phyloP scores from a whole-genome alignment of 345 rosid species.

The Rhodamnia rubescens region DNA sequence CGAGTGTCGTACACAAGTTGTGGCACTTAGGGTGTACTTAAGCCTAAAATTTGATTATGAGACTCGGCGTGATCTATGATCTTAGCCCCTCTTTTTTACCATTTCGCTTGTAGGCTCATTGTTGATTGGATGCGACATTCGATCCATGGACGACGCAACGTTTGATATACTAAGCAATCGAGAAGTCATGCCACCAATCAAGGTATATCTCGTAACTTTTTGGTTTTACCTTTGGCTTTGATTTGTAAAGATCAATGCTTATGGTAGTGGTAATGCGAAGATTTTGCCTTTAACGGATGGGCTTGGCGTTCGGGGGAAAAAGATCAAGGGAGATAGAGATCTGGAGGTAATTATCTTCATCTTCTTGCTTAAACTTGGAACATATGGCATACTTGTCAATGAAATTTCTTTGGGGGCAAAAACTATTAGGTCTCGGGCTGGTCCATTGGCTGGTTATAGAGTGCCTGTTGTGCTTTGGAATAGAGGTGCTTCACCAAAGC shows the following conservation, averaged over 20 bases:
- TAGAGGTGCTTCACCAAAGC: constrained; percentile 37
- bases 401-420: too few species aligned
- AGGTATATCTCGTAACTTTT: constrained; percentile 13
- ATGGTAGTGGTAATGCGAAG: background rate
- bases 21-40: too few species aligned
- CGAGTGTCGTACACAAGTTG: too few species aligned
- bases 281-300: constrained; percentile 14
- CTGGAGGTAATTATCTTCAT: constrained; percentile 22
- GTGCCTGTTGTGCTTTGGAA: constrained; percentile 69
- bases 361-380: background rate
- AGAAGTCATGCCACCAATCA: constrained; percentile 58
- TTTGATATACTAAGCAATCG: constrained; percentile 23
- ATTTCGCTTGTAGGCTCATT: constrained; percentile 22
- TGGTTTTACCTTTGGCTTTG: background rate
- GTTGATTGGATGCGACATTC: constrained; percentile 42
- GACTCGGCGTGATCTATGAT: background rate
- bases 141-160: constrained; percentile 27
- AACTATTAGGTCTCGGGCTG: constrained; percentile 50
- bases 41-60: background rate
- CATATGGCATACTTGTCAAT: too few species aligned
- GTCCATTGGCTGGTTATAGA: constrained; percentile 24
- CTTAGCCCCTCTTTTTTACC: background rate
- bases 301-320: constrained; percentile 59
- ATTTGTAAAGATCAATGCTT: background rate
- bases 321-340: constrained; percentile 31